phyloP scores from a whole-genome alignment of 208 protist species.

The Crithidia brevicula region DNA sequence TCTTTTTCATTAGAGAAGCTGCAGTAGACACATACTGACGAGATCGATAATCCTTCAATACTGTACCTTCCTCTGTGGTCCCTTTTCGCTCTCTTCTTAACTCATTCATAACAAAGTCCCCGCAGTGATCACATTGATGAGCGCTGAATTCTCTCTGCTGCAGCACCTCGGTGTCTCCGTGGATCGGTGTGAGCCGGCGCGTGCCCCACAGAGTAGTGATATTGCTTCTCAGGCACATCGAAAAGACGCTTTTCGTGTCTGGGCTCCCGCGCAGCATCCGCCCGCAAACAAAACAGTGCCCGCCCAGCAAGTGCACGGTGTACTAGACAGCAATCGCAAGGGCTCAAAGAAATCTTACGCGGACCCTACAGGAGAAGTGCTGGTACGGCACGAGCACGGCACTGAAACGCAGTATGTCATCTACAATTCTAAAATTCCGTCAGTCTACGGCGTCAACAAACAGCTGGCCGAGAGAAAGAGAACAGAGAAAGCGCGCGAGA shows the following conservation, averaged over 20 bases:
- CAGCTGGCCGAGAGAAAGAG: slow-evolving; percentile 55
- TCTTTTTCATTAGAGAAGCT: no score
- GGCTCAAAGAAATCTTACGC: slow-evolving; percentile 28
- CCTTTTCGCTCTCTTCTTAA: no score
- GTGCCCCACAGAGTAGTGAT: background rate
- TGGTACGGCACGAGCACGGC: slow-evolving; percentile 39
- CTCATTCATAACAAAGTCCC: no score
- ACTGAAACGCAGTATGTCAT: slow-evolving; percentile 60
- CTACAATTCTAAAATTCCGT: slow-evolving; percentile 71
- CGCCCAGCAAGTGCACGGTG: background rate
- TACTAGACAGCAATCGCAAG: background rate
- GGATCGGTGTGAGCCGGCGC: slow-evolving; percentile 4
- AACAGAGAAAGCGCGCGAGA: slow-evolving; percentile 10
- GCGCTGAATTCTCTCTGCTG: slow-evolving; percentile 63
- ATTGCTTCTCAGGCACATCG: background rate
- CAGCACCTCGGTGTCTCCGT: slow-evolving; percentile 59
- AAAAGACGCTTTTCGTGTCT: slow-evolving; percentile 42
- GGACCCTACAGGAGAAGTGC: slow-evolving; percentile 63
- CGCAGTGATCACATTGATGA: slow-evolving; percentile 24
- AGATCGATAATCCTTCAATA: no score
- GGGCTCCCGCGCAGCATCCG: slow-evolving; percentile 48
- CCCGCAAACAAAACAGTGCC: slow-evolving; percentile 23
- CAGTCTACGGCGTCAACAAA: slow-evolving; percentile 67
- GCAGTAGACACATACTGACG: no score
- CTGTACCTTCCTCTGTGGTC: no score